phyloP scores from a whole-genome alignment of 2,329 filamentous ascomycete genomes.

The Colletotrichum graminicola region DNA sequence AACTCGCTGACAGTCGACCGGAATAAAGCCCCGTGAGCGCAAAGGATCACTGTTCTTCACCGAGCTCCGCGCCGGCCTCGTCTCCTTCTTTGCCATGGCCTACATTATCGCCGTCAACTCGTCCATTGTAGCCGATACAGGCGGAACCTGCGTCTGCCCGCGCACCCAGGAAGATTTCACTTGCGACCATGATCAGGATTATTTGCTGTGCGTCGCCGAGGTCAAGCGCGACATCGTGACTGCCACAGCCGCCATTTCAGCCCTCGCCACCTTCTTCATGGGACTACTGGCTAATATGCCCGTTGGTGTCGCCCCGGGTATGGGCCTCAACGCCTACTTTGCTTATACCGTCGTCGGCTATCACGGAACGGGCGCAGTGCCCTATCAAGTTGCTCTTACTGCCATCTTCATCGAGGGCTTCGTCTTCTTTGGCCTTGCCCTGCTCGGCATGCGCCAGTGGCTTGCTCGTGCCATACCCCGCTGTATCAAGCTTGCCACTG shows the following conservation, averaged over 20 bases:
- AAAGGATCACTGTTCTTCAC: constrained; percentile 84
- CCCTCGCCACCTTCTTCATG: constrained; percentile 85
- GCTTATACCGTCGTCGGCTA: constrained; percentile 80
- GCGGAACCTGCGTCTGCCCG: constrained; percentile 82
- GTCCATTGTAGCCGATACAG: constrained; percentile 70
- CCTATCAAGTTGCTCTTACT: constrained; percentile 82
- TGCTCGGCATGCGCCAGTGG: constrained; percentile 89
- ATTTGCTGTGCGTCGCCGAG: constrained; percentile 71
- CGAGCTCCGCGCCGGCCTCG: constrained; percentile 84
- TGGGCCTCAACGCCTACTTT: constrained; percentile 87
- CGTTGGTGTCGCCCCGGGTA: constrained; percentile 57
- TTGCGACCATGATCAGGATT: constrained; percentile 68
- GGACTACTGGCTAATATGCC: constrained; percentile 83
- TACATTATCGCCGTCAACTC: constrained; percentile 68
- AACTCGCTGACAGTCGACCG: constrained; percentile 13
- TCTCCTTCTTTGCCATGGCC: constrained; percentile 78
- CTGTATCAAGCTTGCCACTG: constrained; percentile 88
- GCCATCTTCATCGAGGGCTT: constrained; percentile 91
- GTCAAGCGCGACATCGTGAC: constrained; percentile 85
- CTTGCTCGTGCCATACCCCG: constrained; percentile 84
- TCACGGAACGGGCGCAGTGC: constrained; percentile 79
- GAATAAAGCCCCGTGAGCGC: constrained; percentile 72
- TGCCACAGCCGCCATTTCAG: constrained; percentile 85
- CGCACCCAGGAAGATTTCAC: constrained; percentile 61
- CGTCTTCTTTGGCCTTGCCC: constrained; percentile 83